Conservation (phyloP, 176 grass and related monocot genomes). For the Oryza meridionalis region DNA sequence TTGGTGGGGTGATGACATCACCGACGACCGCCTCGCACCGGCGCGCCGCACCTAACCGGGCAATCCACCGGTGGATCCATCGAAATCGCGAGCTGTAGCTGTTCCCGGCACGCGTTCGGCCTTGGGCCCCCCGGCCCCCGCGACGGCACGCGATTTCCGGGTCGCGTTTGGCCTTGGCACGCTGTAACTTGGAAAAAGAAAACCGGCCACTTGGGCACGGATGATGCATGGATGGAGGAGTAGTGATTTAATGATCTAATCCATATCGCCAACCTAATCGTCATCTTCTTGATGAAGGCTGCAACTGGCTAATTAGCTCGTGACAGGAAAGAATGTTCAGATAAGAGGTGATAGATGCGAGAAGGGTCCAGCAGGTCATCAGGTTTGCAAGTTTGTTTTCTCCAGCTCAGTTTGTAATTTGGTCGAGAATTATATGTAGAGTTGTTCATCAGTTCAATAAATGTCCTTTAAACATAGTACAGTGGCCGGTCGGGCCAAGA, state of each 20-base stretch:
- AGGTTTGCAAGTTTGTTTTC: neutral
- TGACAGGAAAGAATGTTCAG: neutral
- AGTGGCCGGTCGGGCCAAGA: neutral
- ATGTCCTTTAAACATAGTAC: neutral
- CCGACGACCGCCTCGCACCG: slow-evolving; percentile 20
- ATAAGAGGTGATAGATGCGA: neutral
- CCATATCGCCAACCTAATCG: neutral
- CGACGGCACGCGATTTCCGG: neutral
- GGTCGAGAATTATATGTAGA: neutral
- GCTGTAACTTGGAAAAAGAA: neutral
- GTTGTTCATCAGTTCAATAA: neutral
- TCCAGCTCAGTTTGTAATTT: neutral
- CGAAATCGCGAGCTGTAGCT: neutral
- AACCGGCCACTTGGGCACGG: neutral
- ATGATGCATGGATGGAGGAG: neutral
- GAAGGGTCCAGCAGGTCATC: neutral
- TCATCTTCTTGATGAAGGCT: no score
- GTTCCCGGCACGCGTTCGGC: neutral
- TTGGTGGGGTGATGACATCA: slow-evolving; percentile 68
- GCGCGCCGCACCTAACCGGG: slow-evolving; percentile 27
- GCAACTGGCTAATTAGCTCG: neutral
- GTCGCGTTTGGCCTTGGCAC: slow-evolving; percentile 2
- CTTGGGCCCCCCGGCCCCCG: no score
- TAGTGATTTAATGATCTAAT: no score
- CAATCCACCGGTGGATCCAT: neutral